Percentiles rank a stretch among this genome's conserved stretches.
Evolutionary conservation across 2,329 filamentous ascomycete species (phyloP).

Genomic region (Venturia asperata): DNA sequence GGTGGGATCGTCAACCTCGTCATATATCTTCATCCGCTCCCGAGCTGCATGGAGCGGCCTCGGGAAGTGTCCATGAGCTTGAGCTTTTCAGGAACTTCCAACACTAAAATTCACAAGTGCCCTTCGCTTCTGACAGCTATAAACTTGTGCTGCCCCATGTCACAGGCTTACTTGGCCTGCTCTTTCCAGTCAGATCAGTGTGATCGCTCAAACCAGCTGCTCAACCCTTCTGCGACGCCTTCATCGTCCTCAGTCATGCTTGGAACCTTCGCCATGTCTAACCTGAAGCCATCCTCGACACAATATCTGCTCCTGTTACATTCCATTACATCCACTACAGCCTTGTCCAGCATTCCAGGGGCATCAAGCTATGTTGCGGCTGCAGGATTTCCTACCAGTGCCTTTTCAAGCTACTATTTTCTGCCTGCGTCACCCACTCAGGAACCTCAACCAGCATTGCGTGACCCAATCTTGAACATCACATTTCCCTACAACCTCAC

Average conservation of each 20-base stretch:
- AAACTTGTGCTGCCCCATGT: background rate
- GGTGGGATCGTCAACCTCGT: background rate
- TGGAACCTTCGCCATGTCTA: background rate
- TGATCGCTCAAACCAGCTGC: background rate
- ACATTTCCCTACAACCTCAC: constrained; percentile 51
- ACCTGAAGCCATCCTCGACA: background rate
- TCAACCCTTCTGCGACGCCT: background rate
- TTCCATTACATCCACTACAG: background rate
- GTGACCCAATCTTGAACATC: constrained; percentile 48
- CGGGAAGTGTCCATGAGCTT: background rate
- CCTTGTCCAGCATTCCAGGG: constrained; percentile 26
- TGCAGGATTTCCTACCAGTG: constrained; percentile 44
- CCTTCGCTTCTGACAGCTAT: background rate
- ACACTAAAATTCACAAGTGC: background rate
- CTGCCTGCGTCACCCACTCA: constrained; percentile 39
- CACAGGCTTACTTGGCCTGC: background rate
- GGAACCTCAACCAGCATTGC: constrained; percentile 48
- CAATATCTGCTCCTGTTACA: background rate
- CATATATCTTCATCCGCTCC: background rate
- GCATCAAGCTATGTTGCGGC: constrained; percentile 36
- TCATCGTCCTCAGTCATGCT: background rate
- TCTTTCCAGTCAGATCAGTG: background rate
- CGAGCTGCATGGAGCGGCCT: background rate
- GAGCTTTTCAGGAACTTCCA: background rate
- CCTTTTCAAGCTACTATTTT: constrained; percentile 44